These are phyloP conservation scores for Ormosia emarginata DNA, from an alignment of 306 rosid genomes.

Conservation along the genomic window DNA sequence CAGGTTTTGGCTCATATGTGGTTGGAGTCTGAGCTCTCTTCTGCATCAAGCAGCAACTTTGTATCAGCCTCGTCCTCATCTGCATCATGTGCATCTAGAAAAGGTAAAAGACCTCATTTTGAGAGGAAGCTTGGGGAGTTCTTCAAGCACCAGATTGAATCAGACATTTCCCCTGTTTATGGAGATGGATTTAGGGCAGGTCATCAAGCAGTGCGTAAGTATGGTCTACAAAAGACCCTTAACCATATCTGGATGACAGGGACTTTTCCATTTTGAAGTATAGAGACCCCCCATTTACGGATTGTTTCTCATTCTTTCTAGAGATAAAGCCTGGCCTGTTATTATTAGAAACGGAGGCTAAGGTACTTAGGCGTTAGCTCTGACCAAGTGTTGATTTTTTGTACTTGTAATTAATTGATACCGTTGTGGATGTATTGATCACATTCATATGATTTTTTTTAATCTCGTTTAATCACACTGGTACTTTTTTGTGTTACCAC, in stretches of 20 bases:
- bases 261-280: constrained; percentile 63
- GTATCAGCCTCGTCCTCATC: constrained; percentile 62
- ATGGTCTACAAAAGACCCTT: constrained; percentile 81
- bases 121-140: constrained; percentile 93
- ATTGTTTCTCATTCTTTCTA: constrained; percentile 37
- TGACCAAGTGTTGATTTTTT: constrained; percentile 32
- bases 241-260: constrained; percentile 85
- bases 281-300: constrained; percentile 23
- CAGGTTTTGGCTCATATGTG: constrained; percentile 98
- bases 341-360: constrained; percentile 52
- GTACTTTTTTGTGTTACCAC: background rate
- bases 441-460: constrained; percentile 19
- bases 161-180: constrained; percentile 92
- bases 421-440: constrained; percentile 15
- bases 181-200: constrained; percentile 97
- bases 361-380: constrained; percentile 41
- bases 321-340: constrained; percentile 48
- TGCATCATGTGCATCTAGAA: constrained; percentile 40
- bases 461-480: background rate
- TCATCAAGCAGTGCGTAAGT: constrained; percentile 72
- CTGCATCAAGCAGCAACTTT: constrained; percentile 50
- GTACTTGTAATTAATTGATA: constrained; percentile 29
- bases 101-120: constrained; percentile 52
- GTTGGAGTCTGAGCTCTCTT: constrained; percentile 70
- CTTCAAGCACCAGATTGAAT: constrained; percentile 90